Evolutionary conservation across 371 early-diverging fungal species (phyloP), one percentile per base, ranked within the genome.

Genomic region (Mortierella sp.): DNA sequence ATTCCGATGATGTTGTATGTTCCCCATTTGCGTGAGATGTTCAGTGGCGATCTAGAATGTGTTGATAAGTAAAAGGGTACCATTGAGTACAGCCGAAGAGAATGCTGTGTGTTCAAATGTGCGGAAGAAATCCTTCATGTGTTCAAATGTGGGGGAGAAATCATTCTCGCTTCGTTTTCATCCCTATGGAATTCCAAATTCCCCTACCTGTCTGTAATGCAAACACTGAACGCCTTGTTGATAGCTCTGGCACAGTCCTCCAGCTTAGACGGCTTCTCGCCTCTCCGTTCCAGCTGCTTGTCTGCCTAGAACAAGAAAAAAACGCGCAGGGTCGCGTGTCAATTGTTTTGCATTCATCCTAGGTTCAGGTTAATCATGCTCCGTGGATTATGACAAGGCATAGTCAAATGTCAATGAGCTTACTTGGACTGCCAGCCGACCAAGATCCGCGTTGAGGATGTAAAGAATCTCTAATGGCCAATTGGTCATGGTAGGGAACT

Each of bases 171-270:
- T 16, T 61, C 26, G 13, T 34, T 31, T 14, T 34, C 34, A 16
- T 19, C 5, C 34, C 16, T 34, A 14, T 21, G 6, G 14, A 19
- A 8, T 8, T 21, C 6, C 34, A 31, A 31, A 28, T 19, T 1
- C 34, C 59, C 14, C 19, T 91, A 94, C 91, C 97, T 88, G 80
- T 98, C 98, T 2, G 95, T 97, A 72, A 95, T 91, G 84, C 98
- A 98, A 24, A 90, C 75, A 0, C 95, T 92, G 79, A 98, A 97
- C 5, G 96, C 93, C 87, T 96, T 96, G 90, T 96, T 97, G 73
- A 97, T 92, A 0, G 92, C 88, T 70, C 97, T 92, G 26, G 96
- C 97, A 28, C 97, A 94, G 64, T 96, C 96, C 75, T 98, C 98
- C 37, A 96, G 81, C 31, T 87, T 89, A 21, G 75, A 74, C 4